Evolutionary conservation across 108 stramenopile genomes (phyloP).

Genomic region (Cyclotella cryptica): DNA sequence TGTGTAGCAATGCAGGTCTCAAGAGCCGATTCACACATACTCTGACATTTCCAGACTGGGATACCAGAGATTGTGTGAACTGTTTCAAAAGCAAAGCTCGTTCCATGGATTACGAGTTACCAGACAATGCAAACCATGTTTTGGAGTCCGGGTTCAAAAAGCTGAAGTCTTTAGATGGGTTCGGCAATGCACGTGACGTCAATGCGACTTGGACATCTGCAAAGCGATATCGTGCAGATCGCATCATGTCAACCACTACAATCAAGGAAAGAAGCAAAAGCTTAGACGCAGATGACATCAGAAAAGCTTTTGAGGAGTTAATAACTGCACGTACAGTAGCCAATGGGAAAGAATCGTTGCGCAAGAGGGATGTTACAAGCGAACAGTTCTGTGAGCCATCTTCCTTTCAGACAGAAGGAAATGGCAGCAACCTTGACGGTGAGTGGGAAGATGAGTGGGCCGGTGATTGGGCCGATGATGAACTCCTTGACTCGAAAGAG

Average conservation of each 20-base stretch:
- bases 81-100: conserved; percentile 30
- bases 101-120: conserved; percentile 7
- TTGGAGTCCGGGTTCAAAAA: conserved; percentile 21
- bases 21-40: conserved; percentile 55
- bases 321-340: conserved; percentile 12
- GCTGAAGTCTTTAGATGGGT: conserved; percentile 25
- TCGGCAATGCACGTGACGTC: conserved; percentile 39
- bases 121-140: background rate
- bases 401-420: background rate
- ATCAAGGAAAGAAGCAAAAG: background rate
- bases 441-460: conserved; percentile 15
- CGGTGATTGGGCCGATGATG: background rate
- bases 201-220: conserved; percentile 21
- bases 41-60: conserved; percentile 55
- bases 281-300: conserved; percentile 16
- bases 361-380: background rate
- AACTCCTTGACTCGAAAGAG: background rate
- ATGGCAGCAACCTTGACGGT: conserved; percentile 1
- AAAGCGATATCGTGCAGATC: conserved; percentile 18
- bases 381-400: background rate
- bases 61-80: conserved; percentile 37
- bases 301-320: conserved; percentile 12
- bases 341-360: background rate
- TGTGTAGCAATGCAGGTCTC: conserved; percentile 56
- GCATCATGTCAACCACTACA: background rate